Conservation (phyloP, 176 grass and related monocot genomes). For the Phragmites australis region DNA sequence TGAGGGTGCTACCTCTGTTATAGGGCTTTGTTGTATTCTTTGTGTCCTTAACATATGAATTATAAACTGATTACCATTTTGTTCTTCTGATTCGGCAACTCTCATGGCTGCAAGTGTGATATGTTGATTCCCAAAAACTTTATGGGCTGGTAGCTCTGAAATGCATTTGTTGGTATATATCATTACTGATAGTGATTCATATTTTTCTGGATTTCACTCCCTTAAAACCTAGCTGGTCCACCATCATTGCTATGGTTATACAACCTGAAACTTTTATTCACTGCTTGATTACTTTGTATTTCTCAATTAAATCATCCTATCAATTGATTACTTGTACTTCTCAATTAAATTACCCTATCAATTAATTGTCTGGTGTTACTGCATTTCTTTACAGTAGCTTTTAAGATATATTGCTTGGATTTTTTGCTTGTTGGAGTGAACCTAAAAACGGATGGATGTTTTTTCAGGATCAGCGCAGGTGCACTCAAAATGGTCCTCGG, state of each 20-base stretch:
- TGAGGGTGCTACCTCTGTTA: background rate
- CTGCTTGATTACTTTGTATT: background rate
- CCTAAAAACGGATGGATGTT: background rate
- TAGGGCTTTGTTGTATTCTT: background rate
- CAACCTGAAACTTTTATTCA: background rate
- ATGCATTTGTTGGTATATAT: no score
- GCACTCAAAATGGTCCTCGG: slow-evolving; percentile 65
- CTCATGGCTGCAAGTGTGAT: background rate
- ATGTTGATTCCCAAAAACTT: slow-evolving; percentile 4
- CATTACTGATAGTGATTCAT: no score
- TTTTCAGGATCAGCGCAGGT: slow-evolving; percentile 61
- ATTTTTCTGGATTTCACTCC: slow-evolving; percentile 9
- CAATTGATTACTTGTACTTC: background rate
- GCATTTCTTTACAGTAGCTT: background rate
- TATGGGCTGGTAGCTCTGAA: background rate
- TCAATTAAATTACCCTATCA: background rate
- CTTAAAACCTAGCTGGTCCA: background rate
- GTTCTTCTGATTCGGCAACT: slow-evolving; percentile 8
- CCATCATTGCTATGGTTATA: background rate
- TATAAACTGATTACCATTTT: background rate
- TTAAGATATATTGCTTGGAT: background rate
- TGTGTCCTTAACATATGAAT: background rate
- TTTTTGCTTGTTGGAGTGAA: slow-evolving; percentile 17
- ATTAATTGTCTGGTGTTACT: background rate
- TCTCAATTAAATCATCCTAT: background rate